Evolutionary conservation across 2,329 filamentous ascomycete genomes (phyloP), one percentile per base, ranked within the genome.

Genomic region (Emmonsia crescens): DNA sequence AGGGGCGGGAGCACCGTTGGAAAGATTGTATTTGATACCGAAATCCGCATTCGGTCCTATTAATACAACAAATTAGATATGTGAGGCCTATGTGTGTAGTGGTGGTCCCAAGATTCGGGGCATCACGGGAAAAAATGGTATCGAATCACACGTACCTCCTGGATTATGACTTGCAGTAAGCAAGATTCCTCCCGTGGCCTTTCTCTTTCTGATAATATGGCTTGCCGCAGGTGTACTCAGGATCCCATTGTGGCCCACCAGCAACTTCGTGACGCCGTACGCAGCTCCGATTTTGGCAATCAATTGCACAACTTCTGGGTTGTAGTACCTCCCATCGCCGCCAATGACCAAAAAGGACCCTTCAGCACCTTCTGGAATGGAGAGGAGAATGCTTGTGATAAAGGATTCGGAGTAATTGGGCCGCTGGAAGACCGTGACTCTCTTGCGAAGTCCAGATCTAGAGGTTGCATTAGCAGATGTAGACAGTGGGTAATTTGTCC

Each of bases 11-110:
- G 92, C 94, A 70, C 94, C 94, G 73, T 99, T 97, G 75, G 91
- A 82, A 63, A 99, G 83, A 83, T 99, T 99, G 85, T 99, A 99
- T 82, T 99, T 99, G 86, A 99, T 99, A 70, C 94, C 94, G 71
- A 99, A 99, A 78, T 99, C 94, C 75, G 94, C 89, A 69, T 85
- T 88, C 65, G 94, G 94, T 59, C 92, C 91, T 96, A 69, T 60
- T 12, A 55, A 57, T 54, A 8, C 19, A n/a, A 29, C 36, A 57
- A 56, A 48, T 12, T 19, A 10, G 33, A 31, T n/a, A 27, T 60
- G 16, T 51, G 27, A 62, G 55, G 64, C 5, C 8, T 31, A 9
- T 42, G 8, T 29, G 0, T 29, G 10, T 21, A 27, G 5, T 33
- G 21, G n/a, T 21, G 29, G 9, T 3, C 24, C 27, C 2, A n/a